These are phyloP conservation scores for Yamadazyma sp. DNA, from an alignment of 805 yeast genomes.

Conservation along the genomic window DNA sequence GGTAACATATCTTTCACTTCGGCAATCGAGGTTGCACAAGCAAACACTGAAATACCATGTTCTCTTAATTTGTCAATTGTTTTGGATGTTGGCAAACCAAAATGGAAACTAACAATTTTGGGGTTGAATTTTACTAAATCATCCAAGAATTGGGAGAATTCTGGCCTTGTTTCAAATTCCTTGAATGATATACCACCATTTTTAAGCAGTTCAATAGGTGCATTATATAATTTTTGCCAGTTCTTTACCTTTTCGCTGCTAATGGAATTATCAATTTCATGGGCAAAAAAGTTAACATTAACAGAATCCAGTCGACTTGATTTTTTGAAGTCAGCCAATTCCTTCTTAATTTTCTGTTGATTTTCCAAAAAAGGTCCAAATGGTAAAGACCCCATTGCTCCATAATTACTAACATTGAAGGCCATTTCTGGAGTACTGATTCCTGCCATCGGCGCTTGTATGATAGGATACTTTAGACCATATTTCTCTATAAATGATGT, in stretches of 20 bases:
- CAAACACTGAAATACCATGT: conserved; percentile 41
- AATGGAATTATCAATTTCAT: conserved; percentile 24
- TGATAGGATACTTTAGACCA: conserved; percentile 39
- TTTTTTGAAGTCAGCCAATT: conserved; percentile 13
- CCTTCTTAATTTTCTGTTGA: conserved; percentile 10
- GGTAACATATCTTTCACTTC: conserved; percentile 26
- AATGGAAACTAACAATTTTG: conserved; percentile 49
- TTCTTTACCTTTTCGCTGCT: conserved; percentile 15
- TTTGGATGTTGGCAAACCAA: conserved; percentile 41
- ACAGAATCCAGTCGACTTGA: too few relatives aligned
- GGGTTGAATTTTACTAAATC: conserved; percentile 31
- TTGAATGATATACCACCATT: conserved; percentile 27
- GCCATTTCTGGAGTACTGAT: conserved; percentile 46
- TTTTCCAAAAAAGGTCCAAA: conserved; percentile 27
- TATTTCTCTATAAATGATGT: conserved; percentile 15
- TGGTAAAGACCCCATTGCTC: conserved; percentile 53
- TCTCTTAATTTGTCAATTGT: conserved; percentile 32
- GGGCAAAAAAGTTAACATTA: conserved; percentile 49
- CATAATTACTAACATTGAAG: conserved; percentile 36
- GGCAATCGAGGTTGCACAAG: conserved; percentile 42
- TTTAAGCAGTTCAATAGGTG: conserved; percentile 10
- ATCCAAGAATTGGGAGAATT: conserved; percentile 13
- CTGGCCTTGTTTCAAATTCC: conserved; percentile 21
- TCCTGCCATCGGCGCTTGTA: conserved; percentile 65
- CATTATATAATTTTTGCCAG: conserved; percentile 10